phyloP scores from a whole-genome alignment of 257 asterid genomes.

The Solanum virginianum region DNA sequence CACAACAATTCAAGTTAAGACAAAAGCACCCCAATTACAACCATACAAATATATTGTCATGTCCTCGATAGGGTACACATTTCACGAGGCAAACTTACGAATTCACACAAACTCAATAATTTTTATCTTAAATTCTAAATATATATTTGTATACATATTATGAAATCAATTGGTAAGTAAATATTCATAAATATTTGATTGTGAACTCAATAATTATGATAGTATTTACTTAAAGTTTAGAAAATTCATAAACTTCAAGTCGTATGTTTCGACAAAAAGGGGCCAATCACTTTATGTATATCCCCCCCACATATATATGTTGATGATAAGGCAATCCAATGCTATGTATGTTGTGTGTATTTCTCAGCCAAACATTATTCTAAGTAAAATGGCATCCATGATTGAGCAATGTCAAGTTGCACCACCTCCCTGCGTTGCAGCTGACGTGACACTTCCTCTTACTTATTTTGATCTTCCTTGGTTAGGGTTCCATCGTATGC shows the following conservation, averaged over 20 bases:
- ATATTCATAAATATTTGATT: no score
- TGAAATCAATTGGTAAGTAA: no score
- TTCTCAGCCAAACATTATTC: neutral
- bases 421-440: neutral
- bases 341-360: neutral
- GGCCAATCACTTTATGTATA: neutral
- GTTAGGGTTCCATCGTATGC: neutral
- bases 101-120: no score
- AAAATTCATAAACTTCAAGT: neutral
- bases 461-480: conserved; percentile 4
- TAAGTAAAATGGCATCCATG: neutral
- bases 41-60: neutral
- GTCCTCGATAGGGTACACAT: no score
- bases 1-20: neutral
- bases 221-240: no score
- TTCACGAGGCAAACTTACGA: no score
- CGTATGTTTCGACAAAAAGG: no score
- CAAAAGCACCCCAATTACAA: neutral
- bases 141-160: no score
- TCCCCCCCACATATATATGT: no score
- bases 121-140: no score
- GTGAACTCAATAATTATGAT: no score
- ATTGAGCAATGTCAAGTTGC: conserved; percentile 9
- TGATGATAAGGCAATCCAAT: neutral
- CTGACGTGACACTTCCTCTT: neutral